phyloP scores from a whole-genome alignment of 306 rosid genomes.

The Oemleria cerasiformis region DNA sequence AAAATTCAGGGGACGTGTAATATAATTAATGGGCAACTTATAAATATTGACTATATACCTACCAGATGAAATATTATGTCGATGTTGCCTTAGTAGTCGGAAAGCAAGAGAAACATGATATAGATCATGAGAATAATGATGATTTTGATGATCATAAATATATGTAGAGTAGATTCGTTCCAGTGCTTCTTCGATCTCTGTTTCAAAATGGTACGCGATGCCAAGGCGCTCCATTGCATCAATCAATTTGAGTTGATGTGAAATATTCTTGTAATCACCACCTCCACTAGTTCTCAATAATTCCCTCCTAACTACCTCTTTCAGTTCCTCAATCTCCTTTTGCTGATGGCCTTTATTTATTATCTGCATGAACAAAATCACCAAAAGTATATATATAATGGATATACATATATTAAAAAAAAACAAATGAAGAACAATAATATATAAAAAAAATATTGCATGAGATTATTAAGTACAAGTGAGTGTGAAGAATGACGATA shows the following conservation, averaged over 20 bases:
- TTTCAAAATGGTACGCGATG: neutral
- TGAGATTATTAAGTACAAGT: neutral
- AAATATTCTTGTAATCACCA: no score
- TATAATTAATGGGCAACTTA: no score
- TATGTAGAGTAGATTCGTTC: neutral
- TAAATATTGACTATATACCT: neutral
- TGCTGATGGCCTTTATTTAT: neutral
- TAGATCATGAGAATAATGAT: neutral
- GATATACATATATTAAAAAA: no score
- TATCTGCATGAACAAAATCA: neutral
- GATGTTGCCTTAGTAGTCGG: conserved; percentile 28
- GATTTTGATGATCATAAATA: neutral
- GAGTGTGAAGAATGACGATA: neutral
- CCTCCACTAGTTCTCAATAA: no score
- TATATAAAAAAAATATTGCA: no score
- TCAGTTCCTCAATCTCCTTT: no score
- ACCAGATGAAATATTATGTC: conserved; percentile 26
- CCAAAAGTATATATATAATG: no score
- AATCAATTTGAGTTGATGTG: neutral
- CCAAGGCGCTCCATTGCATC: neutral
- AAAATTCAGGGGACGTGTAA: no score
- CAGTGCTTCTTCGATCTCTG: neutral
- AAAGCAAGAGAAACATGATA: conserved; percentile 8
- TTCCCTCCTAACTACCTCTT: neutral
- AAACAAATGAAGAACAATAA: neutral